Evolutionary conservation across 768 basidiomycete species (phyloP), one percentile per base, ranked within the genome.

Genomic region (Neoboletus brunneissimus): DNA sequence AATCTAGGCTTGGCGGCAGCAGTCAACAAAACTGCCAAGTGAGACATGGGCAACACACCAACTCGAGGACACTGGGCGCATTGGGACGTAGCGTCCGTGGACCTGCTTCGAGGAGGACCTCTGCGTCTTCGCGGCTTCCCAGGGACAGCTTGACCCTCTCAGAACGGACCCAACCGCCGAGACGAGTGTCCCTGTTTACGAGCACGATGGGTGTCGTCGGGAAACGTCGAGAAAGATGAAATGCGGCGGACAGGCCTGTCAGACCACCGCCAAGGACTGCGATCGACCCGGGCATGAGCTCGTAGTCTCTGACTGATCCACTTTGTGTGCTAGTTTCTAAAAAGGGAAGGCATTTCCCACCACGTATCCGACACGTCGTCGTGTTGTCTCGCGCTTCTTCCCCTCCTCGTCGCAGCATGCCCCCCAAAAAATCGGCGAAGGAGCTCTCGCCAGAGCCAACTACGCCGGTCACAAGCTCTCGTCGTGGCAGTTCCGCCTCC

Each of bases 121-220:
- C 65, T 13, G 73, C 75, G 8, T 67, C 68, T 40, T 68, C 61
- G 40, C 56, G 68, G 9, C 9, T 29, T 9, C 8, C 61, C 42
- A 60, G 50, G 5, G 71, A 65, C 10, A 89, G 60, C 9, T 73
- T 61, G 22, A 87, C 76, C 18, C 79, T 78, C 54, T 84, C 79
- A 48, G 81, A 88, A 51, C 74, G 77, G 1, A 93, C 81, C 95
- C 94, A 98, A n/a, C 96, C 96, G 13, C 96, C 96, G 5, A 88
- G 69, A 2, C 83, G 76, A 1, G 71, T 48, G 9, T 82, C 73
- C 58, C 77, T 82, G 63, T 98, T 94, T 27, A 95, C 60, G 13
- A 98, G 65, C 1, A 84, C 81, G 55, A 97, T 82, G 10, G 72
- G 75, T 1, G 81, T 62, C 11, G 69, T 61, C 0, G 88, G 86